phyloP scores from a whole-genome alignment of 805 yeast genomes.

The Isabelozyma heimii region DNA sequence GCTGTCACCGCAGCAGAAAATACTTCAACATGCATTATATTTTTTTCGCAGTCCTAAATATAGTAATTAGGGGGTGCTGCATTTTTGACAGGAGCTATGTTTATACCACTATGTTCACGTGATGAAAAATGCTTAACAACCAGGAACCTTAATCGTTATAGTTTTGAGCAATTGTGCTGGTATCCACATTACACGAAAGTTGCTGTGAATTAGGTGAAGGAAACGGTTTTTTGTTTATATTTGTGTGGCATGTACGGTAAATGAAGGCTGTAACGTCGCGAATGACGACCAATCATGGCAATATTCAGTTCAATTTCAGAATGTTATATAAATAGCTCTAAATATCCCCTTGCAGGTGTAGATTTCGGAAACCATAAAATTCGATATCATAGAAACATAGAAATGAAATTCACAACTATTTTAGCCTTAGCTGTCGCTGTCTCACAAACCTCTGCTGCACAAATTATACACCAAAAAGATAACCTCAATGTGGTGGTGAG shows the following conservation, averaged over 20 bases:
- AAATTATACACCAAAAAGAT: neutral
- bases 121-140: neutral
- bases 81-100: neutral
- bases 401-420: slow-evolving; percentile 1
- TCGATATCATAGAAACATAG: neutral
- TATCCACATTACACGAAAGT: neutral
- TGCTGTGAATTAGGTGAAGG: neutral
- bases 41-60: neutral
- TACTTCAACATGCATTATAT: neutral
- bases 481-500: neutral
- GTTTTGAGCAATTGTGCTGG: neutral
- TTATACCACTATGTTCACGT: neutral
- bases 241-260: neutral
- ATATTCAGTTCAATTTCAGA: neutral
- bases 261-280: neutral
- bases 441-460: neutral
- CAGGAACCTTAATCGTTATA: neutral
- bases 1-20: neutral
- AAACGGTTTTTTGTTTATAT: neutral
- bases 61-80: neutral
- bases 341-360: neutral
- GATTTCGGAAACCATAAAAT: no score
- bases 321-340: neutral
- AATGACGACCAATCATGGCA: neutral
- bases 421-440: slow-evolving; percentile 1